Evolutionary conservation across 495 filamentous ascomycete genomes (phyloP), one percentile per base, ranked within the genome.

Genomic region (Talaromyces stipitatus): DNA sequence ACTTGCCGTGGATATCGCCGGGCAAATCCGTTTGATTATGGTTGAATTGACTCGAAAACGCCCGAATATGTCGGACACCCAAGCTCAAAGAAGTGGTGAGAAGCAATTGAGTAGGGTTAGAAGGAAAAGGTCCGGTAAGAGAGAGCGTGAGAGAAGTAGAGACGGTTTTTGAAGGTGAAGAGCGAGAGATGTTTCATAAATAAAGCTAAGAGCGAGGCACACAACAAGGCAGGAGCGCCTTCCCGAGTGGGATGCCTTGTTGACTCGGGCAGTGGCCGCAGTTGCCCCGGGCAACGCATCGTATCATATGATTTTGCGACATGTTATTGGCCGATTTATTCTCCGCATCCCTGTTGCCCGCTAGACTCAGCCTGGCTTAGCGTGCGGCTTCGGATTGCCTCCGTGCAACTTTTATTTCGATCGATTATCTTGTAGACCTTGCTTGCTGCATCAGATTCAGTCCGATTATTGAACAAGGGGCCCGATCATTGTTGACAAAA

Each of bases 151-250:
- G 18, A 55, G 30, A 24, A 43, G 20, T 27, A 50, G 36, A 57
- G 55, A 57, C 26, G 55, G 18, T 24, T 24, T 24, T 28, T 56
- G 16, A 62, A 56, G 59, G 53, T 23, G 60, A 64, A 63, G 45
- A 50, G 54, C 54, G 60, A 66, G 63, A 28, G 48, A 30, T 27
- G 54, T 46, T 30, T 56, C 36, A 29, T 56, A 28, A 43, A 26
- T 29, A 18, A 56, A 23, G 16, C 26, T 45, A 22, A 18, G 18
- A 20, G 9, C 12, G 26, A 50, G 16, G 10, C 11, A 33, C 48
- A 30, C 48, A 51, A 52, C 50, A 32, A 29, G 29, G 50, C 26
- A 52, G 50, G 29, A 52, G 29, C 28, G 50, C 50, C 50, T 32
- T 9, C 50, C 50, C 27, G 14, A 52, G 51, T 26, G 51, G 51